phyloP scores from a whole-genome alignment of 176 grass and related monocot species.

The Alloteropsis semialata region DNA sequence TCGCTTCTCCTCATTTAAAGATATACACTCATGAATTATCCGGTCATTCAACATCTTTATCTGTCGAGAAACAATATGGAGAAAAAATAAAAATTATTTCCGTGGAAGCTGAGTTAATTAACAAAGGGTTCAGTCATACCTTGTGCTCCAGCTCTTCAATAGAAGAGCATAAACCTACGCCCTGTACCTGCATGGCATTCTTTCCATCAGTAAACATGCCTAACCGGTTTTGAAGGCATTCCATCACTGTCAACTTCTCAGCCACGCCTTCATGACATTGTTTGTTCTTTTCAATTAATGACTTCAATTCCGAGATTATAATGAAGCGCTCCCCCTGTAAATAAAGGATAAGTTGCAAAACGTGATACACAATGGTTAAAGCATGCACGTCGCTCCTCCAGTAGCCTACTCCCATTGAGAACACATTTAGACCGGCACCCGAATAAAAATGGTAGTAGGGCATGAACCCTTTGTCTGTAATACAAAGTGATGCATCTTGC shows the following conservation, averaged over 20 bases:
- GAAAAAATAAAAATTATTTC: slow-evolving; percentile 22
- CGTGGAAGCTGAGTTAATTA: background rate
- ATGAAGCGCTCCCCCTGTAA: slow-evolving; percentile 62
- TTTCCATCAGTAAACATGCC: slow-evolving; percentile 76
- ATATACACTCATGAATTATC: slow-evolving; percentile 77
- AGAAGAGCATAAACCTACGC: slow-evolving; percentile 73
- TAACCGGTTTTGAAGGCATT: slow-evolving; percentile 59
- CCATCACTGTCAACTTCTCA: slow-evolving; percentile 74
- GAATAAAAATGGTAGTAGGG: background rate
- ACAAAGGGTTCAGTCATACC: slow-evolving; percentile 43
- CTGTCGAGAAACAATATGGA: slow-evolving; percentile 35
- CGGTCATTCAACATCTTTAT: slow-evolving; percentile 75
- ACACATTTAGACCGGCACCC: background rate
- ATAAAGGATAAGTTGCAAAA: slow-evolving; percentile 15
- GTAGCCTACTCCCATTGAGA: background rate
- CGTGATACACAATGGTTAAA: background rate
- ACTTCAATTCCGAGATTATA: slow-evolving; percentile 64
- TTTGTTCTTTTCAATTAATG: slow-evolving; percentile 61
- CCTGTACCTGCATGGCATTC: slow-evolving; percentile 62
- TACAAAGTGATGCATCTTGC: background rate
- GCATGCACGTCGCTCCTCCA: background rate
- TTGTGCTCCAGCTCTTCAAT: slow-evolving; percentile 75
- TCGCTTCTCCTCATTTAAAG: slow-evolving; percentile 75
- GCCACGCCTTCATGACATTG: slow-evolving; percentile 53
- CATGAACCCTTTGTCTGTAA: slow-evolving; percentile 6